phyloP scores from a whole-genome alignment of 306 rosid species.

The Ceratonia siliqua region DNA sequence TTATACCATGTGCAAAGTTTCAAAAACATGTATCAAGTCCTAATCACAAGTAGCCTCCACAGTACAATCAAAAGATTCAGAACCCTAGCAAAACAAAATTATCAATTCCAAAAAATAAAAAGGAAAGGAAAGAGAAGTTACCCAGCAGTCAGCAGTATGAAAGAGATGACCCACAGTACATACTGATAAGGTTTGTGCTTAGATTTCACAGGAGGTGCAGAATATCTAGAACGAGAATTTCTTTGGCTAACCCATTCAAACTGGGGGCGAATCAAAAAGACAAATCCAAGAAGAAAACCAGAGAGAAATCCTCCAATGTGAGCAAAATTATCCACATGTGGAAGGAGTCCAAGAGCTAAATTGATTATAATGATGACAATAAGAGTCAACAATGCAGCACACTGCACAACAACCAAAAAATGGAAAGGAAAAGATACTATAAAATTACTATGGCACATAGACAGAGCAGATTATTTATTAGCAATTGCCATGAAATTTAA shows the following conservation, averaged over 20 bases:
- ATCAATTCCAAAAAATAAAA: constrained; percentile 3
- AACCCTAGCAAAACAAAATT: constrained; percentile 3
- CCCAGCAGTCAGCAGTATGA: constrained; percentile 57
- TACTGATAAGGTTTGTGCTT: constrained; percentile 77
- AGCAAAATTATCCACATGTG: constrained; percentile 90
- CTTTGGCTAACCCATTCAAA: constrained; percentile 63
- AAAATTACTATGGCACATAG: constrained; percentile 23
- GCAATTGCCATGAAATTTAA: constrained; percentile 6
- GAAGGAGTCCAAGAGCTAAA: constrained; percentile 83
- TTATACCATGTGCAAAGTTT: neutral
- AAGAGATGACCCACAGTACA: constrained; percentile 60
- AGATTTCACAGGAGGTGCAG: constrained; percentile 43
- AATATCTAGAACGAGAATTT: constrained; percentile 28
- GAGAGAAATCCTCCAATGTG: constrained; percentile 86
- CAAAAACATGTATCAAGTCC: constrained; percentile 25
- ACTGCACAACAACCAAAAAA: constrained; percentile 45
- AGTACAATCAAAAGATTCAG: constrained; percentile 6
- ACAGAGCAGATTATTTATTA: constrained; percentile 15
- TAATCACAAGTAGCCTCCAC: neutral
- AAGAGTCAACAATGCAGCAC: constrained; percentile 69
- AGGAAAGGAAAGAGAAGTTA: constrained; percentile 33
- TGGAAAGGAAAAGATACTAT: constrained; percentile 19
- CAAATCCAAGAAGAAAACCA: constrained; percentile 86
- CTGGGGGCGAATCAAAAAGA: constrained; percentile 76
- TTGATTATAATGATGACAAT: constrained; percentile 56